These are phyloP conservation scores for Ogataea corticis DNA, from an alignment of 805 yeast genomes.

Conservation along the genomic window DNA sequence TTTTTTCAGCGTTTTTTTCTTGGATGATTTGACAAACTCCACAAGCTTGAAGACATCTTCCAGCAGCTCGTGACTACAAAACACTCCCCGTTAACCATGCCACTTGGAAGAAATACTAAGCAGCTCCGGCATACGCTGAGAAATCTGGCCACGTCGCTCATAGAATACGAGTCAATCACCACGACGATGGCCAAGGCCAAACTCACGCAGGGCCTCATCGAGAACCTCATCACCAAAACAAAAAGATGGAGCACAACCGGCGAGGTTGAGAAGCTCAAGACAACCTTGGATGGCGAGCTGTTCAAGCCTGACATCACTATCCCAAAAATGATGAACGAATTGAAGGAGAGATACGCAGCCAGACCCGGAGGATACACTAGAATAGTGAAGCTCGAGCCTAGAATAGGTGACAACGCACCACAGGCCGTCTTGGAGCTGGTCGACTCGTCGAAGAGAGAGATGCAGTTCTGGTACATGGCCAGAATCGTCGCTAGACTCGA, in stretches of 20 bases:
- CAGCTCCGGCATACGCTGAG: conserved; percentile 58
- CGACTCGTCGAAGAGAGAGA: conserved; percentile 56
- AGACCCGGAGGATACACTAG: conserved; percentile 86
- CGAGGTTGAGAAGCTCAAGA: conserved; percentile 31
- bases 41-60: neutral
- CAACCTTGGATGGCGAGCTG: conserved; percentile 38
- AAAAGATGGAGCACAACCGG: conserved; percentile 32
- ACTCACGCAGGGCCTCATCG: conserved; percentile 63
- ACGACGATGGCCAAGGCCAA: conserved; percentile 79
- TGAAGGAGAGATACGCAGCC: conserved; percentile 60
- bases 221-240: conserved; percentile 61
- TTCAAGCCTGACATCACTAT: conserved; percentile 50
- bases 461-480: conserved; percentile 77
- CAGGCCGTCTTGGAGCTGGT: conserved; percentile 87
- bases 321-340: conserved; percentile 66
- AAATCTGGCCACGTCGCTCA: conserved; percentile 64
- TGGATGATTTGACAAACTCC: neutral
- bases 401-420: conserved; percentile 87
- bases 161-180: conserved; percentile 68
- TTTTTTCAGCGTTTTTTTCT: neutral
- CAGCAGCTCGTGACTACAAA: neutral
- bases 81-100: conserved; percentile 20
- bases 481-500: conserved; percentile 80
- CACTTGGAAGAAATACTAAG: conserved; percentile 45
- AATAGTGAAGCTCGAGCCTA: conserved; percentile 76